Conservation (phyloP, 129 eudicot species). For the Helianthus tuberosus region DNA sequence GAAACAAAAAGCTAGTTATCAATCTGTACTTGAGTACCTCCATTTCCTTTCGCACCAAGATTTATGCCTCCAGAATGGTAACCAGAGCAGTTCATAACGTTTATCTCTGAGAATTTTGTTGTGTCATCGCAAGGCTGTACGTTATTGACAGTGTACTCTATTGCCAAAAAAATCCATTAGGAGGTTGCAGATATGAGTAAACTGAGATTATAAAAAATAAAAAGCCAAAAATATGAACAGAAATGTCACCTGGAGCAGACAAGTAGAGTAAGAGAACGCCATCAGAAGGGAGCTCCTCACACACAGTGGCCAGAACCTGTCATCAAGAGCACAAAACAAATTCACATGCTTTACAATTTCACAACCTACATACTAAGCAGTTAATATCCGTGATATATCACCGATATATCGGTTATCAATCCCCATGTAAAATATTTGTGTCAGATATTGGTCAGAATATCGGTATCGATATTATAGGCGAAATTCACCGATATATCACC, state of each 20-base stretch:
- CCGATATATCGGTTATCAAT: too few relatives aligned
- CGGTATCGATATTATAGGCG: too few relatives aligned
- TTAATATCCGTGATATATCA: too few relatives aligned
- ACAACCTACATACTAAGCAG: not conserved
- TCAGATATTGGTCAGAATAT: too few relatives aligned
- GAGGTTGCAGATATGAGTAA: conserved; percentile 18
- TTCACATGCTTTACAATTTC: conserved; percentile 4
- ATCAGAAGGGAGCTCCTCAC: conserved; percentile 94
- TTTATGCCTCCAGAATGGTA: conserved; percentile 54
- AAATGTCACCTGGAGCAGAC: conserved; percentile 66
- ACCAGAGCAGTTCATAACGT: conserved; percentile 23
- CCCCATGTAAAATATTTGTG: too few relatives aligned
- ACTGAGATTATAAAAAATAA: not conserved
- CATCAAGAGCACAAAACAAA: conserved; percentile 26
- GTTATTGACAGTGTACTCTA: conserved; percentile 40
- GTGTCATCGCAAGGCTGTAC: conserved; percentile 46
- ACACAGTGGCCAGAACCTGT: conserved; percentile 88
- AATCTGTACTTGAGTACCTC: conserved; percentile 53
- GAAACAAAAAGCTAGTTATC: not conserved
- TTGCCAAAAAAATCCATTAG: conserved; percentile 34
- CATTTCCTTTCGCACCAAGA: conserved; percentile 82
- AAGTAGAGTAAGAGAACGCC: conserved; percentile 80
- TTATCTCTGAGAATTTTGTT: conserved; percentile 37
- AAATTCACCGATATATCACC: too few relatives aligned
- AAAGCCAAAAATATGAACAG: not conserved